Evolutionary conservation across 2,329 filamentous ascomycete genomes (phyloP), one percentile per base, ranked within the genome.

Genomic region (Exophiala phaeomuriformis): DNA sequence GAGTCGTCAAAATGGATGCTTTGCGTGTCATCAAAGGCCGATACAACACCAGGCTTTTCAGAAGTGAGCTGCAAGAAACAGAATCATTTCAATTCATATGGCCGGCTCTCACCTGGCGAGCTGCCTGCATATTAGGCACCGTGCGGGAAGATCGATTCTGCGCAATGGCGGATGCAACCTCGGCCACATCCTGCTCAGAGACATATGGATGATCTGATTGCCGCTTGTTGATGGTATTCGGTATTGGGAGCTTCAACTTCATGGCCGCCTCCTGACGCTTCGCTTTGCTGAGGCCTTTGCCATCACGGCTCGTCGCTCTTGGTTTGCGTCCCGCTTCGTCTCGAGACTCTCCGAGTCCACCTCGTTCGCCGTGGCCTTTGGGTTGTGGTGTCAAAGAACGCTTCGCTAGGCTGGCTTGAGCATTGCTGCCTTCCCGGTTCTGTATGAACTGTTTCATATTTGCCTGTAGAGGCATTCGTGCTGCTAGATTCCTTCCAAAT

Each of bases 1-100:
- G 53, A 57, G 37, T 60, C 56, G 19, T 62, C 60, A 37, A 61
- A 49, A 35, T 57, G 49, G 29, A 62, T 50, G 47, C 58, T 62
- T 45, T 52, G 39, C 4, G 60, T 62, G 43, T 62, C 56, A 36
- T 61, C 59, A 41, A 61, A 61, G 3, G 52, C 53, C 46, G 48
- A 50, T 10, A 47, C 42, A 31, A 32, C n/a, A 19, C 19, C 19
- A 32, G 28, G 42, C 42, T 45, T 45, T 19, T 28, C 4, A 32
- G 28, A 12, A 44, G 42, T 53, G 19, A 53, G 47, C 46, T 42
- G 8, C 8, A n/a, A n/a, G 12, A 19, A 4, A 35, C 10, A 19
- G 19, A 19, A 19, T 19, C 19, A 19, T 19, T 19, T 42, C 19
- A 45, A 45, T 6, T 19, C 42, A 19, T 29, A 7, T 32, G 42